Base-by-base conservation (phyloP, 176 grass and related monocot species). In the Calamus simplicifolius region DNA sequence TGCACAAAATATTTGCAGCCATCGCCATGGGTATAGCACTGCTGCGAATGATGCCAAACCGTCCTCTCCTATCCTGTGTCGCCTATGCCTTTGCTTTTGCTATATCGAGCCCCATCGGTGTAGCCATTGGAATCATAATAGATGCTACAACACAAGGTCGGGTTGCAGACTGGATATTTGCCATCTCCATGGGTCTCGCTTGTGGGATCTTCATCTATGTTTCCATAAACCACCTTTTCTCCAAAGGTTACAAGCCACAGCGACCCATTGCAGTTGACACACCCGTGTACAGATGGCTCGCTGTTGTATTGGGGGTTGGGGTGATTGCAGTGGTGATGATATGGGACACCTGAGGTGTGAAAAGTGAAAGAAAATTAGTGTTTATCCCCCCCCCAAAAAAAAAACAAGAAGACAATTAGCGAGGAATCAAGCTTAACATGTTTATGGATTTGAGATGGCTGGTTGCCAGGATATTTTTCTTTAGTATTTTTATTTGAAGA, bases 261-360 rank as follows among this genome's bases (percentile, higher is more conserved):
- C 77, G 27, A 48, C 75, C 64, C 1, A 18, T 91, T 4, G 79
- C 84, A 15, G 64, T 64, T 0, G 78, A 97, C 73, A 75, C 78
- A 4, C 80, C 87, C 1, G 2, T 80, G 10, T 53, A 72, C 18
- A 68, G 87, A 59, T 85, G 78, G 83, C 67, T 88, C 30, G 78
- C 92, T 8, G 92, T 91, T 5, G 78, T 78, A 31, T 66, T 88
- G 5, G 92, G 92, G 12, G 78, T 97, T 2, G 87, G 62, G 1
- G 92, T 91, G 26, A 97, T 97, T 38, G 80, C 92, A 5, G 78
- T 97, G 4, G 92, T 97, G 57, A 97, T 97, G 92, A 97, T 97
- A 67, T 97, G 92, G 92, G 87, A 97, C 56, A 85, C 81, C 68
- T 86, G 75, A 87, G 58, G 35, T 43, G 35, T 43, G 35, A 43